These are phyloP conservation scores for Ephemerocybe angulata DNA, from an alignment of 768 basidiomycete species.

Conservation along the genomic window DNA sequence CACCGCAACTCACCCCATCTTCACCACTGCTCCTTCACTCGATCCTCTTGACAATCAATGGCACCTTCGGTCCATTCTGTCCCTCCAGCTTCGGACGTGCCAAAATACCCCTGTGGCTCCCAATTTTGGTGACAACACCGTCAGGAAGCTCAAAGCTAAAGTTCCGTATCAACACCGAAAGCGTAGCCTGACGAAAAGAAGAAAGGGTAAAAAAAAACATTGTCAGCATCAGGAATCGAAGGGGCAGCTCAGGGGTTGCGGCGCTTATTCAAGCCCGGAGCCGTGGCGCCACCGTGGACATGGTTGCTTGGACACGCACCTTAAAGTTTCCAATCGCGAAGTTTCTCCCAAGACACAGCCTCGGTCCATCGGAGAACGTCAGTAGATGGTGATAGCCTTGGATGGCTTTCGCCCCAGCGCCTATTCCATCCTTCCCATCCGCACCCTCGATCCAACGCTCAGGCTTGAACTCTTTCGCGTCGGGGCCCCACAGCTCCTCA, in stretches of 20 bases:
- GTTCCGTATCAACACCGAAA: slow-evolving; percentile 42
- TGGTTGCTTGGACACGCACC: slow-evolving; percentile 31
- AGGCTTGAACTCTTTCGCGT: slow-evolving; percentile 56
- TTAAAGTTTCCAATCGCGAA: slow-evolving; percentile 48
- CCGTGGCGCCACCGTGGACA: slow-evolving; percentile 44
- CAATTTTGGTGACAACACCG: slow-evolving; percentile 37
- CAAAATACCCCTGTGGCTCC: slow-evolving; percentile 32
- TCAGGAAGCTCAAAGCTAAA: slow-evolving; percentile 38
- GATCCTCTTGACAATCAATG: slow-evolving; percentile 31
- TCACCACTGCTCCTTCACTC: no score
- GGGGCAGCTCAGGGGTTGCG: no score
- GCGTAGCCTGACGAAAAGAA: slow-evolving; percentile 32
- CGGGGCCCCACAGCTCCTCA: slow-evolving; percentile 56
- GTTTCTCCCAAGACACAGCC: slow-evolving; percentile 45
- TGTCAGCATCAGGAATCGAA: no score
- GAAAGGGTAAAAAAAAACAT: background rate
- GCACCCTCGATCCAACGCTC: slow-evolving; percentile 52
- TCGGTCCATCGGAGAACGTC: slow-evolving; percentile 50
- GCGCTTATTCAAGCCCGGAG: no score
- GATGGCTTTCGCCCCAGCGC: slow-evolving; percentile 32
- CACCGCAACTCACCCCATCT: no score
- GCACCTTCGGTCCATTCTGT: slow-evolving; percentile 29
- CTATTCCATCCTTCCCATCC: slow-evolving; percentile 18
- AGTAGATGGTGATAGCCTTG: slow-evolving; percentile 49
- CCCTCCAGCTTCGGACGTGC: slow-evolving; percentile 38